These are phyloP conservation scores for Fraxinus angustifolia DNA, from an alignment of 305 asterid genomes.

Conservation along the genomic window DNA sequence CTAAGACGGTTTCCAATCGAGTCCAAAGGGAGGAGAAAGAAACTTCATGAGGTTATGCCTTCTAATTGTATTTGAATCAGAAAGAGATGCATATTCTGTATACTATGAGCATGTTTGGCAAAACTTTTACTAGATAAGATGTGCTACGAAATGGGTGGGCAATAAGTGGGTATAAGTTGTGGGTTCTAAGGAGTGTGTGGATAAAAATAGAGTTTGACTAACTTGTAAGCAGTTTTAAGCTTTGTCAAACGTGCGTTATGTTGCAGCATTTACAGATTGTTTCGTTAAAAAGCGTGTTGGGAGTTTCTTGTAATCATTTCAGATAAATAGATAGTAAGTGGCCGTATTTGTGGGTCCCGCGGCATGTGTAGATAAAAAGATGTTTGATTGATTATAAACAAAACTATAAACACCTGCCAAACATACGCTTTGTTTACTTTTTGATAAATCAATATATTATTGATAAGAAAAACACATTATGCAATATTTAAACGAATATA, in stretches of 20 bases:
- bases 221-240: background rate
- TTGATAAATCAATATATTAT: background rate
- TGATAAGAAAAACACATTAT: background rate
- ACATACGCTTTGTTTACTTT: background rate
- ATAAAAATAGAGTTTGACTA: background rate
- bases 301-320: background rate
- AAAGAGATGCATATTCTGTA: background rate
- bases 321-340: background rate
- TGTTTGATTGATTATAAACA: background rate
- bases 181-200: background rate
- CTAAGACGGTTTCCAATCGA: slow-evolving; percentile 88
- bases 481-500: background rate
- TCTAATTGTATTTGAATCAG: slow-evolving; percentile 14
- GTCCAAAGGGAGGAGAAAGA: slow-evolving; percentile 94
- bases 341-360: background rate
- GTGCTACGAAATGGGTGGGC: background rate
- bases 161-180: background rate
- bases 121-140: background rate
- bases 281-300: background rate
- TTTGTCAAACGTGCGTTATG: background rate
- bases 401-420: background rate
- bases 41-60: slow-evolving; percentile 75
- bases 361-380: background rate
- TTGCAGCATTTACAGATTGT: background rate
- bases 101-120: background rate